These are phyloP conservation scores for Ensete glaucum DNA, from an alignment of 176 grass and related monocot genomes.

Conservation along the genomic window DNA sequence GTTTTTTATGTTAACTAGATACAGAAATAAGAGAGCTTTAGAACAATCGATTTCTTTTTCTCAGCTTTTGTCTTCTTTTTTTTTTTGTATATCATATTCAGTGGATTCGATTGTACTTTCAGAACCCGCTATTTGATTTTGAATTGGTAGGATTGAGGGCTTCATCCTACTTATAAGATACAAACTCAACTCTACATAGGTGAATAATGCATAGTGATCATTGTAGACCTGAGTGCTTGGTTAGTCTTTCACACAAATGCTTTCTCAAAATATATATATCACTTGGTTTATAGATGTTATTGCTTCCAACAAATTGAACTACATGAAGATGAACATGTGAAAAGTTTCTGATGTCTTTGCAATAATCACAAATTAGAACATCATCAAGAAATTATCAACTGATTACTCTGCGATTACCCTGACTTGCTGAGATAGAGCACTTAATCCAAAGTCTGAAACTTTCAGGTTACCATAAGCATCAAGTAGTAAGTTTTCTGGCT, in stretches of 20 bases:
- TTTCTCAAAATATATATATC: neutral
- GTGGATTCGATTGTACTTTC: too few relatives aligned
- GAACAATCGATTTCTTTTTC: neutral
- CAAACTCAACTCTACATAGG: too few relatives aligned
- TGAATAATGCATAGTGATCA: neutral
- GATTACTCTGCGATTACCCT: constrained; percentile 42
- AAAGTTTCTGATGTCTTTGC: neutral
- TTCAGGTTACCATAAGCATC: constrained; percentile 83
- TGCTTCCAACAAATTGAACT: neutral
- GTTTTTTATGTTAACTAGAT: neutral
- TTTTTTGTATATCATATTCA: too few relatives aligned
- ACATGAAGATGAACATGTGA: neutral
- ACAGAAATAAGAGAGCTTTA: neutral
- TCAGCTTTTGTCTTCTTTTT: too few relatives aligned
- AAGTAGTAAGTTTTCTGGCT: constrained; percentile 96
- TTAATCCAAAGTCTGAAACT: constrained; percentile 96
- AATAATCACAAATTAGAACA: neutral
- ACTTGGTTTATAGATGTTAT: neutral
- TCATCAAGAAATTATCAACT: neutral
- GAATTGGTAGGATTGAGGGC: too few relatives aligned
- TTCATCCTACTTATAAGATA: too few relatives aligned
- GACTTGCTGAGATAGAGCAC: constrained; percentile 86
- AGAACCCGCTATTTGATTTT: too few relatives aligned
- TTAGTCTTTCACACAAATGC: neutral
- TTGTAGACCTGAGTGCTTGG: neutral